phyloP scores from a whole-genome alignment of 306 rosid genomes.

The Rubus parviflorus region DNA sequence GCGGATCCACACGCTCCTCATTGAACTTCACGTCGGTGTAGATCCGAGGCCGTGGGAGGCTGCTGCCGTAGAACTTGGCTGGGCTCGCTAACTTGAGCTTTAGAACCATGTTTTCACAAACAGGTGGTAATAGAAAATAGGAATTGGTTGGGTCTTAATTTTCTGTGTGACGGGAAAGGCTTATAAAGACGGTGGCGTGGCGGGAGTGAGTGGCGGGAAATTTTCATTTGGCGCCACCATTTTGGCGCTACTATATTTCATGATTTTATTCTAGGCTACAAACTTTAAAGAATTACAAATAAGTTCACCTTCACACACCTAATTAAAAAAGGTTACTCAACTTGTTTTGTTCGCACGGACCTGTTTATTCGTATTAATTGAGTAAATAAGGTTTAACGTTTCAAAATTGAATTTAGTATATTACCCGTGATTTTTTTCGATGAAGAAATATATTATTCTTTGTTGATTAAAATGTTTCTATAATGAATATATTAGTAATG shows the following conservation, averaged over 20 bases:
- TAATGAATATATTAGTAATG: too few species aligned
- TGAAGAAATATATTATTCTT: too few species aligned
- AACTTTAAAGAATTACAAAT: too few species aligned
- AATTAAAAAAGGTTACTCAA: too few species aligned
- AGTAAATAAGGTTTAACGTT: too few species aligned
- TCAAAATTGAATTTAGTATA: too few species aligned
- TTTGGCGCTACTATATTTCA: conserved; percentile 5
- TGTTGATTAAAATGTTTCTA: too few species aligned
- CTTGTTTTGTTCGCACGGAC: too few species aligned
- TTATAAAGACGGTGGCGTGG: not conserved
- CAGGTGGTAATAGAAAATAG: not conserved
- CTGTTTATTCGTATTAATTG: too few species aligned
- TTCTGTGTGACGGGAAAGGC: not conserved
- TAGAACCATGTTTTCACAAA: conserved; percentile 42
- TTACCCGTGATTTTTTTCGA: too few species aligned
- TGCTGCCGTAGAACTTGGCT: conserved; percentile 74
- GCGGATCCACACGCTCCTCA: conserved; percentile 71
- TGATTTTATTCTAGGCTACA: too few species aligned
- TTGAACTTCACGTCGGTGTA: conserved; percentile 69
- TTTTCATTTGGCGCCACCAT: not conserved
- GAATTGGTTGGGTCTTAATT: not conserved
- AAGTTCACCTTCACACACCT: too few species aligned
- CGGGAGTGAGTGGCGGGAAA: conserved; percentile 15
- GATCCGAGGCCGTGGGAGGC: conserved; percentile 86
- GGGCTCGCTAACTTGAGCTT: conserved; percentile 53